phyloP scores from a whole-genome alignment of 768 basidiomycete species.

The Termitomyces sp. region DNA sequence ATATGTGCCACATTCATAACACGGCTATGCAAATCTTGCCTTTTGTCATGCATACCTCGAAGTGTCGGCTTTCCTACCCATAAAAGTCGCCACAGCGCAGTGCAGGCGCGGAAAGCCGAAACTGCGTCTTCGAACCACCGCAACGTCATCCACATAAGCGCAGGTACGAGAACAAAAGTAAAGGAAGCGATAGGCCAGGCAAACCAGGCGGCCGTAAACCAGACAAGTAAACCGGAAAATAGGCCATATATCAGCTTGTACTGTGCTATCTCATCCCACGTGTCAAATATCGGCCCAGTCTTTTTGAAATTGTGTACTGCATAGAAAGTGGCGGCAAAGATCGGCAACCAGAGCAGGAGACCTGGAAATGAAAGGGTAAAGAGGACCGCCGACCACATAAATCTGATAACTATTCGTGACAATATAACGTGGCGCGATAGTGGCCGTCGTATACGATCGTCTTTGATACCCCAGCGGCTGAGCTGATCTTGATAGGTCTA shows the following conservation, averaged over 20 bases:
- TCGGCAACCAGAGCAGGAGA: constrained; percentile 75
- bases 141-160: constrained; percentile 84
- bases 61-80: constrained; percentile 56
- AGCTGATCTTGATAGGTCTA: constrained; percentile 76
- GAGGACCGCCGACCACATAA: constrained; percentile 59
- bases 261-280: constrained; percentile 87
- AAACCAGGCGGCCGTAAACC: constrained; percentile 44
- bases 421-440: constrained; percentile 50
- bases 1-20: constrained; percentile 58
- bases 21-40: constrained; percentile 56
- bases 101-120: constrained; percentile 71
- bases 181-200: constrained; percentile 60
- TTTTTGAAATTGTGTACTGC: constrained; percentile 75
- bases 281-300: constrained; percentile 78
- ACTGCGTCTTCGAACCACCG: constrained; percentile 87
- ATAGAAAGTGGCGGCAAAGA: constrained; percentile 66
- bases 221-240: constrained; percentile 65
- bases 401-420: constrained; percentile 59
- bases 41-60: constrained; percentile 42
- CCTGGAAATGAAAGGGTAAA: constrained; percentile 68
- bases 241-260: constrained; percentile 85
- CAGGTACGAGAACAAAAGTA: constrained; percentile 58
- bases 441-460: constrained; percentile 75
- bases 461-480: constrained; percentile 65
- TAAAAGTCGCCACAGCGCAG: constrained; percentile 55